These are phyloP conservation scores for Backusella tuberculispora DNA, from an alignment of 192 early-diverging fungal genomes.

Conservation along the genomic window DNA sequence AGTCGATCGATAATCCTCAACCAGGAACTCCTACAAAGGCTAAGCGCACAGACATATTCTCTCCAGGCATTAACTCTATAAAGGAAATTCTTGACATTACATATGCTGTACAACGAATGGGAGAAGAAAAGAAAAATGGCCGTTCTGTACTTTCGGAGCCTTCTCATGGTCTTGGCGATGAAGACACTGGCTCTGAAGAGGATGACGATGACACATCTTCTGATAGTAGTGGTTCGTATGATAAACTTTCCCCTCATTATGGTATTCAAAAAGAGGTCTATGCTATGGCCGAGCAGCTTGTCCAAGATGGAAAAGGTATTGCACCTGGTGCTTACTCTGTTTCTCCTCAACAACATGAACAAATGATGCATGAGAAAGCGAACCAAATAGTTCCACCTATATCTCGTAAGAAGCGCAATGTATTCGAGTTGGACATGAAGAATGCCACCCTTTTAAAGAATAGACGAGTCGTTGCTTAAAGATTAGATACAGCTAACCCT, in stretches of 20 bases:
- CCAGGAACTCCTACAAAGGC: constrained; percentile 35
- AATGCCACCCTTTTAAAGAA: constrained; percentile 51
- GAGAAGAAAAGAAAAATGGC: constrained; percentile 55
- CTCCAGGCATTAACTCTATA: constrained; percentile 57
- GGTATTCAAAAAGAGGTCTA: constrained; percentile 26
- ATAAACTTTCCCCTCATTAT: constrained; percentile 2
- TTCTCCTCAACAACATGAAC: background rate
- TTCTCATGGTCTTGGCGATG: constrained; percentile 8
- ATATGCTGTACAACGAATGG: constrained; percentile 78
- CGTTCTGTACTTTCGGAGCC: constrained; percentile 3
- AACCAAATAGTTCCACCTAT: background rate
- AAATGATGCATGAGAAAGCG: background rate
- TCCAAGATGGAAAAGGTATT: constrained; percentile 22
- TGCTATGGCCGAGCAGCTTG: constrained; percentile 37
- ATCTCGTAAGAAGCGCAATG: constrained; percentile 18
- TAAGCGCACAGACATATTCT: constrained; percentile 55
- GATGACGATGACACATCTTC: constrained; percentile 17
- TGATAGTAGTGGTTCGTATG: background rate
- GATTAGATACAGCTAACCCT: background rate
- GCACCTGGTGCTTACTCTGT: constrained; percentile 23
- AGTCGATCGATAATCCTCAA: background rate
- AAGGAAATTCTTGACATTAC: constrained; percentile 79
- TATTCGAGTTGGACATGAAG: constrained; percentile 48
- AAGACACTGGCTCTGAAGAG: constrained; percentile 19
- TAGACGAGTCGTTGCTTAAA: constrained; percentile 24